Evolutionary conservation across 768 basidiomycete species (phyloP).

Genomic region (Lactarius deliciosus): DNA sequence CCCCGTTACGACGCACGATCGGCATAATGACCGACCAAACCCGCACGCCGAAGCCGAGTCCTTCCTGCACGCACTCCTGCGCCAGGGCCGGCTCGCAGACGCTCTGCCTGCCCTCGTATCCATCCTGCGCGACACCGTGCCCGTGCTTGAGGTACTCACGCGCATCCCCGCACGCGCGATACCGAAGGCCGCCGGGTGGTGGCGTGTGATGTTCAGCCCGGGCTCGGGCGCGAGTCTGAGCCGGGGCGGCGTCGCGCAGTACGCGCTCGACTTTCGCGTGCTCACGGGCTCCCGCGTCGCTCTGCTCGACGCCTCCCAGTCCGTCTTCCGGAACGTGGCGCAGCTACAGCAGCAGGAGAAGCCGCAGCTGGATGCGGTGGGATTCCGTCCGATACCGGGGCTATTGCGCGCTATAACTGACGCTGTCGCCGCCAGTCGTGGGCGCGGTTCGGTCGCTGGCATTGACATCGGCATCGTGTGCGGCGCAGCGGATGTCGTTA

Average conservation of each 20-base stretch:
- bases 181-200: slow-evolving; percentile 82
- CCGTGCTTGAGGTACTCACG: slow-evolving; percentile 73
- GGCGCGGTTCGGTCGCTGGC: slow-evolving; percentile 27
- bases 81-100: slow-evolving; percentile 62
- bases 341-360: slow-evolving; percentile 27
- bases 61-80: slow-evolving; percentile 69
- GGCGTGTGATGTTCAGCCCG: slow-evolving; percentile 53
- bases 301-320: slow-evolving; percentile 72
- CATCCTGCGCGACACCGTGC: slow-evolving; percentile 72
- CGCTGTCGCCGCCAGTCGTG: slow-evolving; percentile 23
- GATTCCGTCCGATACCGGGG: slow-evolving; percentile 29
- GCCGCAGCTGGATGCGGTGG: slow-evolving; percentile 8
- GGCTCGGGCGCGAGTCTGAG: neutral
- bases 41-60: slow-evolving; percentile 81
- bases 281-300: slow-evolving; percentile 64
- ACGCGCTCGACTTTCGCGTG: slow-evolving; percentile 79
- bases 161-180: slow-evolving; percentile 44
- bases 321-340: slow-evolving; percentile 42
- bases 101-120: slow-evolving; percentile 67
- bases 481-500: slow-evolving; percentile 24
- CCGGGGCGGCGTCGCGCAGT: slow-evolving; percentile 40
- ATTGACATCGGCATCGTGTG: slow-evolving; percentile 30
- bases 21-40: slow-evolving; percentile 45
- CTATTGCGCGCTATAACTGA: slow-evolving; percentile 18
- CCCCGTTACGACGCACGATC: neutral